Evolutionary conservation across 2,329 filamentous ascomycete species (phyloP).

Genomic region (Epichloe gansuensis): DNA sequence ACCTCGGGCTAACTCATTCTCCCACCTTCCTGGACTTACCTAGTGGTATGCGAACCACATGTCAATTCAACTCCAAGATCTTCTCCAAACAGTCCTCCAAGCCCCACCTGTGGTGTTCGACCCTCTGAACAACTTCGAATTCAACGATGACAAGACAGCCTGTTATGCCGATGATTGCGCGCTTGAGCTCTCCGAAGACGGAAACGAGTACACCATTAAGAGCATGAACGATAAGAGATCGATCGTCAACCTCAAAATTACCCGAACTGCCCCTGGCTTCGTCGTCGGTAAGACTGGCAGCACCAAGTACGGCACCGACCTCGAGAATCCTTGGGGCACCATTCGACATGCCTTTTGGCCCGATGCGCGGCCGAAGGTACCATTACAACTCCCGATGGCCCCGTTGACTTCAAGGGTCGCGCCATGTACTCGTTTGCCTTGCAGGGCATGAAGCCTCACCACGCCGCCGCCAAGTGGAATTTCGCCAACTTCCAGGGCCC

Average conservation of each 20-base stretch:
- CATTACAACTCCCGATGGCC: constrained; percentile 71
- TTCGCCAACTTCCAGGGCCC: constrained; percentile 86
- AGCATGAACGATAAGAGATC: constrained; percentile 70
- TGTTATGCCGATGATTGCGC: constrained; percentile 84
- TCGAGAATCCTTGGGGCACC: constrained; percentile 73
- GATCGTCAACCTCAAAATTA: constrained; percentile 78
- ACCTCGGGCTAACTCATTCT: not conserved
- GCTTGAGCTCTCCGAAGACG: constrained; percentile 75
- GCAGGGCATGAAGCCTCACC: constrained; percentile 98
- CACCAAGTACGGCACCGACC: constrained; percentile 77
- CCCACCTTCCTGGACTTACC: not conserved
- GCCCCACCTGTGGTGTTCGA: constrained; percentile 72
- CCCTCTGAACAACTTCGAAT: constrained; percentile 65
- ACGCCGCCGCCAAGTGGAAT: constrained; percentile 85
- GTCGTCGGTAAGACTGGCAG: constrained; percentile 75
- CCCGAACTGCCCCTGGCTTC: constrained; percentile 66
- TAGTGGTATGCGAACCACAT: constrained; percentile 80
- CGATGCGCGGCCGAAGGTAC: constrained; percentile 70
- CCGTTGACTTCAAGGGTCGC: constrained; percentile 69
- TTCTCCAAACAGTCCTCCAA: constrained; percentile 64
- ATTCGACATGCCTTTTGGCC: constrained; percentile 97
- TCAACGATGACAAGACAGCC: constrained; percentile 69
- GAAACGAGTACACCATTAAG: constrained; percentile 76
- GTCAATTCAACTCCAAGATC: constrained; percentile 90
- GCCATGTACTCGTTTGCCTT: constrained; percentile 75